These are phyloP conservation scores for Paramecium octaurelia DNA, from an alignment of 73 alveolate genomes.

Conservation along the genomic window DNA sequence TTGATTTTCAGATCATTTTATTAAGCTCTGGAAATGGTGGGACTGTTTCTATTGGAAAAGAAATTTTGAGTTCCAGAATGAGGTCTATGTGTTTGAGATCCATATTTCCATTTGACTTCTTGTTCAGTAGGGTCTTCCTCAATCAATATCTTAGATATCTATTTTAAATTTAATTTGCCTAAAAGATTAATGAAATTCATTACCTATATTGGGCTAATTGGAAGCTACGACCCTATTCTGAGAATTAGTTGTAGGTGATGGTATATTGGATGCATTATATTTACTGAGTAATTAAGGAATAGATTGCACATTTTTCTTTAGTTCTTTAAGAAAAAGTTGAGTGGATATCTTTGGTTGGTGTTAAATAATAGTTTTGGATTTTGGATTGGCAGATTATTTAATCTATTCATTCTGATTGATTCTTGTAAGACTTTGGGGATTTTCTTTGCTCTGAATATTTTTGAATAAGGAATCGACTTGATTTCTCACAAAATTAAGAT, in stretches of 20 bases:
- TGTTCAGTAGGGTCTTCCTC: conserved; percentile 9
- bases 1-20: background rate
- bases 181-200: background rate
- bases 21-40: background rate
- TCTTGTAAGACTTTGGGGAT: background rate
- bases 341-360: background rate
- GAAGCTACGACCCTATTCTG: background rate
- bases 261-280: background rate
- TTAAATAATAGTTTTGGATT: background rate
- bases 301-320: background rate
- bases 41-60: conserved; percentile 34
- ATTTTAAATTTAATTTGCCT: background rate
- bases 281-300: background rate
- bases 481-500: background rate
- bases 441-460: background rate
- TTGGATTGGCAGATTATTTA: background rate
- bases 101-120: conserved; percentile 15
- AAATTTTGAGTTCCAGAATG: background rate
- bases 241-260: background rate
- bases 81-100: conserved; percentile 39
- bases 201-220: background rate
- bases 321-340: background rate
- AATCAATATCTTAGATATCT: background rate
- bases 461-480: background rate
- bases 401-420: background rate